These are phyloP conservation scores for Backusella circina DNA, from an alignment of 192 early-diverging fungal species.

Conservation along the genomic window DNA sequence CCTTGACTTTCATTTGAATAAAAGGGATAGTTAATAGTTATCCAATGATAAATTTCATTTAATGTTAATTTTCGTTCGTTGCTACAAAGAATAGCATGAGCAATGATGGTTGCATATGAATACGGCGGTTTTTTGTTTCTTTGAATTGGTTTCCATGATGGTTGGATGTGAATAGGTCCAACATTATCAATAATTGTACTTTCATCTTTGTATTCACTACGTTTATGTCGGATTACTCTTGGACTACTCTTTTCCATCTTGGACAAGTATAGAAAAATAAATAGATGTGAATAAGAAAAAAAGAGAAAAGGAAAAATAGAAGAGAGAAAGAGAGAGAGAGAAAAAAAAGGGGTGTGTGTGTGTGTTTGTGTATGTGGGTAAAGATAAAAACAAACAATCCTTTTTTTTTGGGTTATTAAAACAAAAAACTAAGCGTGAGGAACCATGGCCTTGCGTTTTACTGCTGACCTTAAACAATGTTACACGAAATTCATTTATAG, in stretches of 20 bases:
- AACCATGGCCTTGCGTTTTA: not conserved
- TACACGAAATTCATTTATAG: not conserved
- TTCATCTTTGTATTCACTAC: not conserved
- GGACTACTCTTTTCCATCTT: not conserved
- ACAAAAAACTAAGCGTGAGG: not conserved
- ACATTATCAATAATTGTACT: not conserved
- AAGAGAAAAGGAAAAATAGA: not conserved
- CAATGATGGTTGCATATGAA: conserved; percentile 81
- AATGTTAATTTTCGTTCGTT: conserved; percentile 61
- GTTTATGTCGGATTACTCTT: conserved; percentile 3
- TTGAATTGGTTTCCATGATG: conserved; percentile 30
- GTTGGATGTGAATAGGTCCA: not conserved
- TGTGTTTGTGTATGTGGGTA: not conserved
- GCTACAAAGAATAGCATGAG: conserved; percentile 68
- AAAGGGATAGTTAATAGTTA: conserved; percentile 69
- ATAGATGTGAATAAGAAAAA: not conserved
- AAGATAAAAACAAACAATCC: conserved; percentile 1
- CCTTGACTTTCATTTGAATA: conserved; percentile 58
- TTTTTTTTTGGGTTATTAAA: not conserved
- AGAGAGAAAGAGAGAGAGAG: not conserved
- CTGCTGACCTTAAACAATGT: not conserved
- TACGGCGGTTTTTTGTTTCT: conserved; percentile 57
- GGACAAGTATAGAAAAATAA: not conserved
- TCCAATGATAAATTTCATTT: conserved; percentile 81
- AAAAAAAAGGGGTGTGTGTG: not conserved